A percentile compares a stretch with the other conserved stretches of the same genome.
Conservation (phyloP, 2,329 filamentous ascomycete species). For the Sclerotinia trifoliorum region DNA sequence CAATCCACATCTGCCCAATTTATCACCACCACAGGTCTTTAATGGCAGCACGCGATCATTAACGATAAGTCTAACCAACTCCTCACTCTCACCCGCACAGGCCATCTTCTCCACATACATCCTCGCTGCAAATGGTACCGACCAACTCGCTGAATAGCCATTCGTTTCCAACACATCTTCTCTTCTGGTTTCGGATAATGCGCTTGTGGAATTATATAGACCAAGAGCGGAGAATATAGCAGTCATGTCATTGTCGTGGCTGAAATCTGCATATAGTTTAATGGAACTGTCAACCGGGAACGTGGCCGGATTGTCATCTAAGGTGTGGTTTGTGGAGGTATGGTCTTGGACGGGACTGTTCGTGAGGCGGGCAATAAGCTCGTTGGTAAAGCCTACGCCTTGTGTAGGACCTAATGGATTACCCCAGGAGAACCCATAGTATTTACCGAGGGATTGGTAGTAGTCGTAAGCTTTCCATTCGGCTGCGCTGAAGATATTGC, state of each 20-base stretch:
- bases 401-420: conserved; percentile 79
- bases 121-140: conserved; percentile 76
- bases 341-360: conserved; percentile 64
- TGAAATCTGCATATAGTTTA: conserved; percentile 81
- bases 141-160: conserved; percentile 75
- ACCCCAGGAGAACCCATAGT: conserved; percentile 76
- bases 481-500: conserved; percentile 65
- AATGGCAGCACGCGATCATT: conserved; percentile 81
- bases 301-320: conserved; percentile 64
- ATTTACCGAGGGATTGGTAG: conserved; percentile 76
- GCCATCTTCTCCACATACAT: conserved; percentile 86
- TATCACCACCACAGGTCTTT: conserved; percentile 67
- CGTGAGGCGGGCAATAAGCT: conserved; percentile 80
- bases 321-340: conserved; percentile 74
- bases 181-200: conserved; percentile 52
- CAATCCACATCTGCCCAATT: conserved; percentile 67
- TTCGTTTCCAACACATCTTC: conserved; percentile 52
- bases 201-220: conserved; percentile 65
- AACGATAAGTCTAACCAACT: conserved; percentile 75
- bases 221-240: conserved; percentile 74
- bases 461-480: conserved; percentile 85
- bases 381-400: conserved; percentile 84
- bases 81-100: conserved; percentile 59
- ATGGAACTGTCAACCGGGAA: conserved; percentile 65
- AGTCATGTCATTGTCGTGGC: conserved; percentile 86